Base-by-base conservation (phyloP, 306 rosid genomes). In the Cyclanthera cordifolia region DNA sequence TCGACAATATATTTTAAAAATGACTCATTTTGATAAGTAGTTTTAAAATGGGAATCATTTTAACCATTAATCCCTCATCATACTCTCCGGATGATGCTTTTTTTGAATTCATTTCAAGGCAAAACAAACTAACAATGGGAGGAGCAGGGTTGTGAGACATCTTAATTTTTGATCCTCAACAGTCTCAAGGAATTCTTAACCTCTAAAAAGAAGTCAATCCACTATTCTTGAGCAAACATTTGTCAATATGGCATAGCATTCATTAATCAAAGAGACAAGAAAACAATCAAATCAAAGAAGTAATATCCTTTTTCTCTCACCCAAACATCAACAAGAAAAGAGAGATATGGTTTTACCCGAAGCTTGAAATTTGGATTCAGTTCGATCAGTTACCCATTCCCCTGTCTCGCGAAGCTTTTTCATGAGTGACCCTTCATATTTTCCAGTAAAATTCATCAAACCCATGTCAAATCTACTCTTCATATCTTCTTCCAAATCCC, bases 341-440 rank as follows among this genome's bases (percentile, higher is more conserved):
- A 20, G 3, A 28, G 1, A 41, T 19, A 10, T 11, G 30, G 9
- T 37, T 27, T 34, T 63, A 88, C 90, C 90, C 0, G 84, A 25
- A 46, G 80, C 61, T 15, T 76, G 85, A 67, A 93, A 79, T 28
- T 34, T 66, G 70, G 58, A 67, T 76, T 89, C 96, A 6, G 83
- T 75, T 66, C 74, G 76, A 15, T 72, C 60, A 23, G 50, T 9
- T 0, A 93, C 61, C 96, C 91, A 83, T 79, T 87, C 99, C 75
- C 96, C 96, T 0, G 86, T 75, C 81, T 83, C 80, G 14, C 90
- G 83, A 54, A 93, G 79, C 73, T 72, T 84, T 82, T 85, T 89
- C 83, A 84, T 90, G 71, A 93, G 66, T 3, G 74, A 67, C 30
- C 84, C 85, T 81, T 93, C 96, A 48, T 84, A 80, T 68, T 79